Base-by-base conservation (phyloP, 2,329 filamentous ascomycete genomes). In the Paraphoma chrysanthemicola region DNA sequence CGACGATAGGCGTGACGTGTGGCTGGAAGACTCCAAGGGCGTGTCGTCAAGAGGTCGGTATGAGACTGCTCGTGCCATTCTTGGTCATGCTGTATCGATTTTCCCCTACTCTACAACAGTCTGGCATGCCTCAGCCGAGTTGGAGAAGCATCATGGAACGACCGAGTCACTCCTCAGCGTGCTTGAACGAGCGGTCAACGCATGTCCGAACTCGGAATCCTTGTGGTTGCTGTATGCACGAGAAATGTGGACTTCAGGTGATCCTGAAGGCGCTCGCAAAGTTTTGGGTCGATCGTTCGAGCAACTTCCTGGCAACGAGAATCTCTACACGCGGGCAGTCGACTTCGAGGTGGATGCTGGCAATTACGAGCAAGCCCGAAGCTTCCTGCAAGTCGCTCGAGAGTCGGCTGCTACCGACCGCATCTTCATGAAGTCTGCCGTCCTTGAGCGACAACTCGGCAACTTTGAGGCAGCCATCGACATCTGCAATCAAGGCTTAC, bases 201-300 rank as follows among this genome's bases (percentile, higher is more conserved):
- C 93, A 7, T 97, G 94, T 67, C 94, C 95, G 1, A 90, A 92
- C 63, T 93, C 90, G 65, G 93, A 97, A 76, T 90, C 93, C 17
- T 81, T 99, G 17, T 99, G 95, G 95, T 90, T 99, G 84, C 90
- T 96, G 82, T 88, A 97, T 51, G 95, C 94, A 36, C 92, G 94
- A 77, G 95, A 98, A 80, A 96, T 93, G 73, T 95, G 92, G 91
- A 87, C 95, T 71, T 87, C 90, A 2, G 93, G 93, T 48, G 90
- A 96, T 68, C 88, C 96, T 44, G 90, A 97, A 72, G 92, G 92
- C 60, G 93, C 95, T 11, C 87, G 95, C 53, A 84, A 88, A 59
- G 93, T 98, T 1, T 86, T 99, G 14, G 94, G 88, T 29, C 87
- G 90, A 61, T 95, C 94, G 5, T 99, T 99, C 82, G 90, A 94